Conservation (phyloP, 768 basidiomycete genomes). For the Nidularia sp. region DNA sequence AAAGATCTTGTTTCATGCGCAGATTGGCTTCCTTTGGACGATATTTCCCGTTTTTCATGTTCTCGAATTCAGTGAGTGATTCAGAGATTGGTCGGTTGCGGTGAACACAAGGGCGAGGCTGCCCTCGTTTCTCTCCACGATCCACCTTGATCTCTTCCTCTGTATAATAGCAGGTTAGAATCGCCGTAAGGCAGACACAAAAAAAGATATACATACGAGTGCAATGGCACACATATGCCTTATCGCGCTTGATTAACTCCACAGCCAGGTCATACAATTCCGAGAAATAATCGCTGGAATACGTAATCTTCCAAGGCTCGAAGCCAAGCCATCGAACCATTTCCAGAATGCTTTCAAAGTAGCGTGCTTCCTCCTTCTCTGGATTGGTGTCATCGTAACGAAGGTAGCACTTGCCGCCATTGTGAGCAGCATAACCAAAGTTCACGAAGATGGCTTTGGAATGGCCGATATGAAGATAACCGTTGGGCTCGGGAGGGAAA, state of each 20-base stretch:
- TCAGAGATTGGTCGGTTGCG: constrained; percentile 83
- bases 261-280: constrained; percentile 82
- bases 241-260: constrained; percentile 83
- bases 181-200: background rate
- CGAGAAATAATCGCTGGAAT: constrained; percentile 96
- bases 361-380: constrained; percentile 92
- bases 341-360: constrained; percentile 96
- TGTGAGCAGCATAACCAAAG: constrained; percentile 96
- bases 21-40: constrained; percentile 88
- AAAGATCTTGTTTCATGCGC: constrained; percentile 95
- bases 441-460: constrained; percentile 98
- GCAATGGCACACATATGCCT: constrained; percentile 95
- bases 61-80: constrained; percentile 83
- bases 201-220: constrained; percentile 59
- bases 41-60: constrained; percentile 90
- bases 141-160: constrained; percentile 91
- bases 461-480: constrained; percentile 92
- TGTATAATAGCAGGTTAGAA: constrained; percentile 22
- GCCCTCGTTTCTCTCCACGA: constrained; percentile 80
- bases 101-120: constrained; percentile 82
- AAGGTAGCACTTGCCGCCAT: constrained; percentile 90
- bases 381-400: constrained; percentile 99
- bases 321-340: constrained; percentile 95
- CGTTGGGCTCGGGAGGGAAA: constrained; percentile 98
- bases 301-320: constrained; percentile 98